Conservation (phyloP, 371 early-diverging fungal genomes). For the Batkoa obscura region DNA sequence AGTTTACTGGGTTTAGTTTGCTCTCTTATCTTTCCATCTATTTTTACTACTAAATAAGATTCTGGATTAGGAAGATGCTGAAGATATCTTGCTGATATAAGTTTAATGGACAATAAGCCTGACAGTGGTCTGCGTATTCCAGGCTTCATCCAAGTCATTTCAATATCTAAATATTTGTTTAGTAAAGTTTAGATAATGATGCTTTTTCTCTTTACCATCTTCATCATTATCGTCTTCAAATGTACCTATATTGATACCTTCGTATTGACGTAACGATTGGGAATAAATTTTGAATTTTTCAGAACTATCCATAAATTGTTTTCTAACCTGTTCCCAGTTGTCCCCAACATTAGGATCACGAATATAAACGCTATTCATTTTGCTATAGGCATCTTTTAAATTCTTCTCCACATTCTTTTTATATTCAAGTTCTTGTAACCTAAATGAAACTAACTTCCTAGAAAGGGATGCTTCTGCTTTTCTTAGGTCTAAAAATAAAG, state of each 20-base stretch:
- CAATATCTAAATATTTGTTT: not conserved
- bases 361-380: not conserved
- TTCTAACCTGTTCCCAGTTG: conserved; percentile 1
- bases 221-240: too few relatives aligned
- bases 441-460: not conserved
- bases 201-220: not conserved
- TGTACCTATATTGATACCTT: not conserved
- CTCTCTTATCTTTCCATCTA: conserved; percentile 58
- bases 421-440: not conserved
- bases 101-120: conserved; percentile 43
- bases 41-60: conserved; percentile 35
- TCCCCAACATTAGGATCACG: conserved; percentile 1
- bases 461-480: not conserved
- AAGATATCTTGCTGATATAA: conserved; percentile 40
- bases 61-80: conserved; percentile 42
- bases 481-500: not conserved
- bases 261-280: not conserved
- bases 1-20: conserved; percentile 38
- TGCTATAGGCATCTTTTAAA: not conserved
- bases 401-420: conserved; percentile 1
- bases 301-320: not conserved
- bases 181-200: not conserved
- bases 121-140: conserved; percentile 50
- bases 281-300: conserved; percentile 4
- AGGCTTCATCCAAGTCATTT: conserved; percentile 17